These are phyloP conservation scores for Haplographium delicatum DNA, from an alignment of 495 filamentous ascomycete species.

Conservation along the genomic window DNA sequence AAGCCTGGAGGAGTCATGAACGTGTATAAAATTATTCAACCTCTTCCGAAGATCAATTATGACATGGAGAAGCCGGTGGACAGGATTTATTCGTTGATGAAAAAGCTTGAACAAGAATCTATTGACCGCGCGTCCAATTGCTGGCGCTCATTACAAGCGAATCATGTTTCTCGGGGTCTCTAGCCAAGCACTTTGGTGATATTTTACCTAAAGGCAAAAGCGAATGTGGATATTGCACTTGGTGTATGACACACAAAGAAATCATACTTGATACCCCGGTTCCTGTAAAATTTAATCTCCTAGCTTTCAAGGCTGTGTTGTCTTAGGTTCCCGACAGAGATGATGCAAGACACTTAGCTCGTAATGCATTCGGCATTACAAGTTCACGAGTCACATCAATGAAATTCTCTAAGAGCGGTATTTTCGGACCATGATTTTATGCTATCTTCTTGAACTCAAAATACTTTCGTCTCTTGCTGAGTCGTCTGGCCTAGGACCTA, in stretches of 20 bases:
- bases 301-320: slow-evolving; percentile 35
- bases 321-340: slow-evolving; percentile 37
- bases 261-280: slow-evolving; percentile 28
- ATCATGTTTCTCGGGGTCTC: slow-evolving; percentile 40
- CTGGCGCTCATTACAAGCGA: slow-evolving; percentile 42
- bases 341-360: slow-evolving; percentile 50
- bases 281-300: slow-evolving; percentile 28
- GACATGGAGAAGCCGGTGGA: slow-evolving; percentile 36
- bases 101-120: slow-evolving; percentile 41
- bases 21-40: slow-evolving; percentile 41
- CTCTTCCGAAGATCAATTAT: slow-evolving; percentile 34
- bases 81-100: slow-evolving; percentile 42
- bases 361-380: slow-evolving; percentile 52
- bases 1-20: slow-evolving; percentile 42
- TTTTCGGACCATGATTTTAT: slow-evolving; percentile 48
- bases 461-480: no score
- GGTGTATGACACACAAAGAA: slow-evolving; percentile 39
- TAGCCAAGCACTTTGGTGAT: slow-evolving; percentile 54
- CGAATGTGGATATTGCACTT: slow-evolving; percentile 49
- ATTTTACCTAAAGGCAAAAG: slow-evolving; percentile 30
- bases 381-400: slow-evolving; percentile 43
- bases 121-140: slow-evolving; percentile 41
- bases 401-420: slow-evolving; percentile 34
- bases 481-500: no score
- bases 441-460: no score